phyloP scores from a whole-genome alignment of 805 yeast species.

The Jamesozyma spencerorum region DNA sequence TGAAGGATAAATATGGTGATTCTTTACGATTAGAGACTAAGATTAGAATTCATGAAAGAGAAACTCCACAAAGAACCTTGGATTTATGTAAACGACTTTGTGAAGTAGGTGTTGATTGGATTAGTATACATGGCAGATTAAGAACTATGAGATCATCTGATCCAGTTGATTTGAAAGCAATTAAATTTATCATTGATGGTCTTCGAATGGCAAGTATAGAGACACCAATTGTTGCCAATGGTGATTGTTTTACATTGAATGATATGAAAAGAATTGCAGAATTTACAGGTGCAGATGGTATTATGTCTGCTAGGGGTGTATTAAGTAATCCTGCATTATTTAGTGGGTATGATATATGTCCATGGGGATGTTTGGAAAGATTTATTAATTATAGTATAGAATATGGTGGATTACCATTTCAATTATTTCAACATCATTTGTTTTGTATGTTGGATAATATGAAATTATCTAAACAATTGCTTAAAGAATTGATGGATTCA shows the following conservation, averaged over 20 bases:
- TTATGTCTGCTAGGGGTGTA: constrained; percentile 91
- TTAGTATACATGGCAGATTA: constrained; percentile 91
- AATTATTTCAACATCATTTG: constrained; percentile 78
- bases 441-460: constrained; percentile 70
- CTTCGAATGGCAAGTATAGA: constrained; percentile 27
- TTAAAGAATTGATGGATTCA: constrained; percentile 56
- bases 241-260: constrained; percentile 70
- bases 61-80: constrained; percentile 50
- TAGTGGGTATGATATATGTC: constrained; percentile 61
- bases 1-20: constrained; percentile 65
- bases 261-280: constrained; percentile 59
- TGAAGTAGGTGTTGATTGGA: constrained; percentile 83
- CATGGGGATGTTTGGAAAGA: constrained; percentile 84
- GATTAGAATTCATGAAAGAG: constrained; percentile 75
- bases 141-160: constrained; percentile 73
- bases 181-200: constrained; percentile 47
- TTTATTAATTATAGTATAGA: constrained; percentile 72
- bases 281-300: constrained; percentile 75
- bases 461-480: constrained; percentile 36
- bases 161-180: constrained; percentile 79
- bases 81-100: constrained; percentile 66
- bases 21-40: constrained; percentile 78
- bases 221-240: constrained; percentile 92
- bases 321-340: constrained; percentile 82
- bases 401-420: constrained; percentile 72